Conservation (phyloP, 495 filamentous ascomycete species). For the Penicillium argentinense region DNA sequence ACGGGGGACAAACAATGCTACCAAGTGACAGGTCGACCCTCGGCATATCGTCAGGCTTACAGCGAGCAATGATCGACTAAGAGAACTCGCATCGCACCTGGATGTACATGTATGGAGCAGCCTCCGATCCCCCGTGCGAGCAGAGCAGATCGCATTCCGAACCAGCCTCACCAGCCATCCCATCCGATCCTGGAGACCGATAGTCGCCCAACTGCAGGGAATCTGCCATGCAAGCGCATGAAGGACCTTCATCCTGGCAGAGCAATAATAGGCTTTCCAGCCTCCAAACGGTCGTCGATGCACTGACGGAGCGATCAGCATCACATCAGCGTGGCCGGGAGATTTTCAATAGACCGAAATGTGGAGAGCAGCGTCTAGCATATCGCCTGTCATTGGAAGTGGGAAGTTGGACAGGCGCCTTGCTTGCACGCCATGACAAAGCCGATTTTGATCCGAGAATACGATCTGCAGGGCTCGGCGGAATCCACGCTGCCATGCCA, state of each 20-base stretch:
- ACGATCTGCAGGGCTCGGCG: neutral
- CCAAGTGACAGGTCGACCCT: slow-evolving; percentile 21
- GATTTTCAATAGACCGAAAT: slow-evolving; percentile 16
- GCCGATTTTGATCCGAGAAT: neutral
- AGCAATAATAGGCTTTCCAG: neutral
- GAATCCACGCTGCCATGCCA: neutral
- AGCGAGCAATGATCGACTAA: neutral
- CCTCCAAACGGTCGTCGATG: neutral
- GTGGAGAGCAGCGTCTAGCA: neutral
- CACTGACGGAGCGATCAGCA: slow-evolving; percentile 13
- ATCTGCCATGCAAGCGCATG: no score
- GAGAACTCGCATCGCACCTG: neutral
- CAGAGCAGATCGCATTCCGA: neutral
- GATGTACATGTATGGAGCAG: no score
- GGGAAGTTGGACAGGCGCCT: slow-evolving; percentile 4
- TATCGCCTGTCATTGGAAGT: neutral
- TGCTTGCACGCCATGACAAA: slow-evolving; percentile 10
- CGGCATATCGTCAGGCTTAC: slow-evolving; percentile 1
- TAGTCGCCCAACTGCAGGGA: no score
- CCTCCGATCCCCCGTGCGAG: no score
- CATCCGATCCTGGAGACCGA: neutral
- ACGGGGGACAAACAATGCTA: slow-evolving; percentile 18
- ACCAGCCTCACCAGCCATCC: slow-evolving; percentile 1
- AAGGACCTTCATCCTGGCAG: neutral
- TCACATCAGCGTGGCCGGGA: slow-evolving; percentile 15